Base-by-base conservation (phyloP, 768 basidiomycete species). In the Lentinula guzmanii region DNA sequence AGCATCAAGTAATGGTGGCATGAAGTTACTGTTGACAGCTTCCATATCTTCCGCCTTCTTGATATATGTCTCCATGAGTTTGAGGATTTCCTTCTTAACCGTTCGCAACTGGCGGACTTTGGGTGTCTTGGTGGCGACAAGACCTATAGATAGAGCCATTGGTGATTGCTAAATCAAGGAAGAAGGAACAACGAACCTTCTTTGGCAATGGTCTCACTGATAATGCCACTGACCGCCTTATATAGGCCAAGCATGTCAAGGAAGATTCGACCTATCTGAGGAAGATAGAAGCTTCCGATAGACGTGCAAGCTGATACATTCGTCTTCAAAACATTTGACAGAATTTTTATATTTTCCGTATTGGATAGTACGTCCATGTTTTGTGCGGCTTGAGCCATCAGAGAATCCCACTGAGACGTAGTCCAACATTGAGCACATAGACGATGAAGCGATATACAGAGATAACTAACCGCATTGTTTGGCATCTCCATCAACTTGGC, bases 181-280 rank as follows among this genome's bases (percentile, higher is more conserved):
- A 50, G 31, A 31, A 45, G 15, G 24, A 39, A 34, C 55, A 50
- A 64, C 80, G 45, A 31, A 91, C 94, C 88, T 78, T 95, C 86
- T 71, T 85, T 88, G 10, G 87, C 87, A 46, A 98, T 88, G 1
- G 91, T 91, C 70, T 95, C 90, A 67, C 92, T 96, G 71, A 99
- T 96, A 67, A 98, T 95, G 21, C 91, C 89, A 66, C 93, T 95
- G 64, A 97, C 96, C 8, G 96, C 96, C 71, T 95, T 94, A 79
- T 99, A 99, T 60, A 99, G 77, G 15, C 95, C 96, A 45, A 99
- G 84, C 94, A 98, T 97, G 72, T 99, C 97, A 67, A 97, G 77
- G 82, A 96, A 99, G 71, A 98, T 85, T 41, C 95, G 87, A 2
- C 93, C 93, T 45, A 98, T 86, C 70, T 99, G 97, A n/a, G 96